These are phyloP conservation scores for Takakia lepidozioides DNA, from an alignment of 225 moss, liverwort and hornwort genomes.

Conservation along the genomic window DNA sequence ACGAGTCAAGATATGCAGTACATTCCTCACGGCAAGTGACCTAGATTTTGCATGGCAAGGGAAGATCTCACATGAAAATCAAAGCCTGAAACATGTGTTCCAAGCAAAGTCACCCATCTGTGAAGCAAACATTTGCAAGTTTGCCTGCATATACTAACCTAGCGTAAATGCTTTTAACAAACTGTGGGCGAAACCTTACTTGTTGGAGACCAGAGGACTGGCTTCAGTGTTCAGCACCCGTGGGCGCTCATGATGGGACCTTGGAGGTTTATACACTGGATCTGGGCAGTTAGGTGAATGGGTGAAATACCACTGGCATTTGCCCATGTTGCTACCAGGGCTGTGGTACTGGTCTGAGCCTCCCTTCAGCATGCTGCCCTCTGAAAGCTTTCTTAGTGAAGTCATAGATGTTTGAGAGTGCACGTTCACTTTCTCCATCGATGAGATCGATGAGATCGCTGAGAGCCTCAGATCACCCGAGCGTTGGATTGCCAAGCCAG, in stretches of 20 bases:
- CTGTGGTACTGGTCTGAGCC: not conserved
- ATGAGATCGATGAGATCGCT: slow-evolving; percentile 9
- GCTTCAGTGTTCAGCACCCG: slow-evolving; percentile 2
- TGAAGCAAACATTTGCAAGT: too few species aligned
- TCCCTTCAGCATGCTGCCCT: slow-evolving; percentile 1
- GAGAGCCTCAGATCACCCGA: slow-evolving; percentile 5
- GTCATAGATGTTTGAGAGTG: slow-evolving; percentile 6
- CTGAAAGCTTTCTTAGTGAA: slow-evolving; percentile 7
- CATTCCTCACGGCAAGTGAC: too few species aligned
- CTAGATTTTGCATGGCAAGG: too few species aligned
- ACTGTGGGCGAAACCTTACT: too few species aligned
- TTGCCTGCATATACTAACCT: too few species aligned
- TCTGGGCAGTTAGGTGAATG: slow-evolving; percentile 6
- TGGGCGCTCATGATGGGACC: slow-evolving; percentile 4
- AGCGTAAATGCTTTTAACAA: too few species aligned
- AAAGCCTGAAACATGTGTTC: too few species aligned
- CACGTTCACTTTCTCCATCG: too few species aligned
- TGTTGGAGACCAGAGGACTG: slow-evolving; percentile 4
- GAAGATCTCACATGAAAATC: too few species aligned
- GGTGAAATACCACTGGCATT: slow-evolving; percentile 8
- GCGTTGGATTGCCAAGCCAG: slow-evolving; percentile 1
- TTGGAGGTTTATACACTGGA: slow-evolving; percentile 9
- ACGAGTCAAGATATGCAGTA: too few species aligned
- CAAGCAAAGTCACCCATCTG: too few species aligned
- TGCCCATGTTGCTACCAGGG: slow-evolving; percentile 7